A percentile compares a stretch with the other conserved stretches of the same genome.
Conservation (phyloP, 1,284 basidiomycete species). For the Trametes pubescens region DNA sequence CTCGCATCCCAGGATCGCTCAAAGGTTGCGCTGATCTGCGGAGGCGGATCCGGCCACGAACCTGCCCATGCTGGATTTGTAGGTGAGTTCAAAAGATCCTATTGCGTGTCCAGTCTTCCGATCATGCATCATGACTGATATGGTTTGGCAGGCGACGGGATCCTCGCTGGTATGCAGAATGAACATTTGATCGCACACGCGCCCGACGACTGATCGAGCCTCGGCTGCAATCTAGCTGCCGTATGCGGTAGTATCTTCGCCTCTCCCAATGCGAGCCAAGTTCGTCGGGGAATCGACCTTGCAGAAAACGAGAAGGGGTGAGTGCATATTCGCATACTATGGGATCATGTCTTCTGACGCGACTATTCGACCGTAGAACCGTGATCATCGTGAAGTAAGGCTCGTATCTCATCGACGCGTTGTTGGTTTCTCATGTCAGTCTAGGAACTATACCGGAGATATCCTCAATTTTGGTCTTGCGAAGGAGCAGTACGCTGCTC, state of each 20-base stretch:
- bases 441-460: slow-evolving; percentile 88
- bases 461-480: slow-evolving; percentile 94
- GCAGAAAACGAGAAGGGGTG: slow-evolving; percentile 82
- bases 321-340: slow-evolving; percentile 29
- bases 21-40: slow-evolving; percentile 86
- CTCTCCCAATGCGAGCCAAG: slow-evolving; percentile 87
- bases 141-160: slow-evolving; percentile 66
- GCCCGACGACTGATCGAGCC: slow-evolving; percentile 5
- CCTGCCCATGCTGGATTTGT: slow-evolving; percentile 88
- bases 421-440: slow-evolving; percentile 16
- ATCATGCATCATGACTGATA: slow-evolving; percentile 10
- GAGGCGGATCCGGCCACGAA: slow-evolving; percentile 93
- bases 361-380: slow-evolving; percentile 54
- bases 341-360: neutral
- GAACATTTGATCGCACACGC: neutral
- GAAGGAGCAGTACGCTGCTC: slow-evolving; percentile 83
- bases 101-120: slow-evolving; percentile 2
- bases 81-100: slow-evolving; percentile 50
- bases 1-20: slow-evolving; percentile 61
- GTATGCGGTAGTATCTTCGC: slow-evolving; percentile 91
- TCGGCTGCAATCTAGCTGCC: slow-evolving; percentile 58
- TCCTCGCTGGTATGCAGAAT: slow-evolving; percentile 67
- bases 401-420: neutral
- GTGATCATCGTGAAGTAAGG: slow-evolving; percentile 86
- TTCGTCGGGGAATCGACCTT: slow-evolving; percentile 81